Conservation (phyloP, 2,329 filamentous ascomycete genomes). For the Pezicula carpinea region DNA sequence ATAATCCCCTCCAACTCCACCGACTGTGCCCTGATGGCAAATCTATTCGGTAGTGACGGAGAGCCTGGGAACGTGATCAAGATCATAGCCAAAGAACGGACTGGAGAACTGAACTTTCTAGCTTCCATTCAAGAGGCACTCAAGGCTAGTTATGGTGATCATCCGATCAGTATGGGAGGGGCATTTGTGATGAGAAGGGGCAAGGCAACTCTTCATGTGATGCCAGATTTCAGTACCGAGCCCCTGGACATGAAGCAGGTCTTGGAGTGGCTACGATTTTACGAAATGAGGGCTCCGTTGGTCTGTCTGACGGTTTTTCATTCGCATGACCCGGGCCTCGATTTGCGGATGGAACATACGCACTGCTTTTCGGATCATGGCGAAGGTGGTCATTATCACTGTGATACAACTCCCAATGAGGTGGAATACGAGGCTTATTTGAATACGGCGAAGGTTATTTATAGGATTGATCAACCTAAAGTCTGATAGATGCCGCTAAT, state of each 20-base stretch:
- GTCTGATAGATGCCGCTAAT: no score
- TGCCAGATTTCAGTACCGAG: conserved; percentile 36
- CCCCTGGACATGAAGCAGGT: conserved; percentile 27
- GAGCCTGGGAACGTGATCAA: conserved; percentile 31
- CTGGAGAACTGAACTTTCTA: conserved; percentile 29
- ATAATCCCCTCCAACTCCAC: conserved; percentile 17
- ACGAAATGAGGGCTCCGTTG: conserved; percentile 32
- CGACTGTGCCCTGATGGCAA: conserved; percentile 38
- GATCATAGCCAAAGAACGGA: conserved; percentile 29
- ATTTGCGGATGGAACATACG: conserved; percentile 42
- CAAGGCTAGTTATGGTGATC: conserved; percentile 28
- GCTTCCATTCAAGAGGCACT: conserved; percentile 29
- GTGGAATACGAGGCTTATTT: conserved; percentile 44
- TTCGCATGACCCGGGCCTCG: conserved; percentile 34
- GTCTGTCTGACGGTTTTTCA: conserved; percentile 38
- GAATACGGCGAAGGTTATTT: conserved; percentile 36
- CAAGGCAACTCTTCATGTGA: conserved; percentile 36
- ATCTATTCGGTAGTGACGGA: conserved; percentile 35
- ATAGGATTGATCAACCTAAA: conserved; percentile 31
- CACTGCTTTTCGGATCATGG: conserved; percentile 36
- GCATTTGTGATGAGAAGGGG: conserved; percentile 36
- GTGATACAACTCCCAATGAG: conserved; percentile 30
- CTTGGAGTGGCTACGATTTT: conserved; percentile 37
- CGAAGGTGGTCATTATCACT: conserved; percentile 42
- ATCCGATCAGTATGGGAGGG: conserved; percentile 35